Percentiles rank a stretch among this genome's conserved stretches.
Evolutionary conservation across 352 stramenopile genomes (phyloP).

Genomic region (Phytophthora sp.): DNA sequence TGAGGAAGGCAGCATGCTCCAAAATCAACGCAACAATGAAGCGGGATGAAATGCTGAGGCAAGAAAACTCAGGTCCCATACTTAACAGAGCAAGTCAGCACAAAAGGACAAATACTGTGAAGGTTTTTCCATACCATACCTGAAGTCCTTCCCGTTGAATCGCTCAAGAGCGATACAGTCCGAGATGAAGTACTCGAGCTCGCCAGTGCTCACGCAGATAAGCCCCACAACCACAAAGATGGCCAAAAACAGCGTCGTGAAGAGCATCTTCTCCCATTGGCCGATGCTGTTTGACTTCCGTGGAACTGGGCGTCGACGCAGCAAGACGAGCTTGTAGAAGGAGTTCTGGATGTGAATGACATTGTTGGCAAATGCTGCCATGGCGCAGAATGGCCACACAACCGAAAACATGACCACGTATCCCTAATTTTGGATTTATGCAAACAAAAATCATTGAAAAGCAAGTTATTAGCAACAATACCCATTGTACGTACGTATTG

Average conservation of each 20-base stretch:
- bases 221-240: slow-evolving; percentile 86
- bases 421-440: slow-evolving; percentile 48
- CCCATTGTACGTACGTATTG: slow-evolving; percentile 80
- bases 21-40: slow-evolving; percentile 83
- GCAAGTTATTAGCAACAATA: too few species aligned
- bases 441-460: too few species aligned
- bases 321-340: slow-evolving; percentile 83
- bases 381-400: slow-evolving; percentile 85
- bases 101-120: too few species aligned
- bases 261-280: slow-evolving; percentile 89
- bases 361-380: slow-evolving; percentile 83
- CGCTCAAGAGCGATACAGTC: slow-evolving; percentile 74
- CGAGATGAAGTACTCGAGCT: slow-evolving; percentile 85
- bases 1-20: slow-evolving; percentile 72
- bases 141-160: slow-evolving; percentile 86
- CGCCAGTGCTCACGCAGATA: slow-evolving; percentile 84
- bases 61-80: slow-evolving; percentile 86
- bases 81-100: slow-evolving; percentile 36
- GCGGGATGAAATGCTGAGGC: slow-evolving; percentile 73
- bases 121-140: too few species aligned
- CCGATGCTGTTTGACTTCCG: slow-evolving; percentile 87
- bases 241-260: slow-evolving; percentile 81
- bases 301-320: slow-evolving; percentile 71
- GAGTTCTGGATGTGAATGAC: slow-evolving; percentile 85
- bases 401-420: slow-evolving; percentile 91